Evolutionary conservation across 441 rosid genomes (phyloP), one percentile per base, ranked within the genome.

Genomic region (Gossypium gossypioides): DNA sequence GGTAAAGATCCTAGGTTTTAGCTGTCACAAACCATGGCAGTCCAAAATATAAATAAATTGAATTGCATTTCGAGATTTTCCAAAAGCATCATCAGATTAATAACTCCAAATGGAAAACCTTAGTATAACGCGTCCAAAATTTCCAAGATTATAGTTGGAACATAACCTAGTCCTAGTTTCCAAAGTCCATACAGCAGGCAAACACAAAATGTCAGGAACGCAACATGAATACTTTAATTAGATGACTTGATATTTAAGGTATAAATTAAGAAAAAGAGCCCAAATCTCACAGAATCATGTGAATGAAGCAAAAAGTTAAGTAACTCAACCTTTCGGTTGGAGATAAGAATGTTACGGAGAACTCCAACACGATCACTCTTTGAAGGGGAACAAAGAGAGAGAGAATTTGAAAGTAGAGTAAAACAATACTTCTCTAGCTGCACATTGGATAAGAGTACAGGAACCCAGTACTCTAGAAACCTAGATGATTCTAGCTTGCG

Each of bases 391-490:
- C 90, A 77, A 68, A 95, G 96, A 13, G 81, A 59, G 40, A 81
- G 76, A 46, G 84, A 81, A 32, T 89, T 86, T 60, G 87, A 80
- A 76, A 89, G 79, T 74, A 92, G 83, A 70, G 84, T 81, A 78
- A 82, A 82, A 83, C 99, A 95, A 80, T 95, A 95, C 76, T 89
- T 92, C 84, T 95, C 99, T 68, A 92, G 90, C 82, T 95, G 99
- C 76, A 90, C 80, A 74, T 84, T 74, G 40, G 97, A 89, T 79
- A 95, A 77, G 77, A 82, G 87, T 56, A 84, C 90, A 51, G 99
- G 99, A 76, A 95, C 91, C 99, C 98, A 91, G 68, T 86, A 92
- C 84, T 95, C 99, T 6, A 76, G 68, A 84, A 88, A 88, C 83
- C 84, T 79, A 29, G 85, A 88, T 21, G 82, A 73, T 56, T 79